A percentile compares a stretch with the other conserved stretches of the same genome.
phyloP scores from a whole-genome alignment of 2,329 filamentous ascomycete species.

The Nemania abortiva region DNA sequence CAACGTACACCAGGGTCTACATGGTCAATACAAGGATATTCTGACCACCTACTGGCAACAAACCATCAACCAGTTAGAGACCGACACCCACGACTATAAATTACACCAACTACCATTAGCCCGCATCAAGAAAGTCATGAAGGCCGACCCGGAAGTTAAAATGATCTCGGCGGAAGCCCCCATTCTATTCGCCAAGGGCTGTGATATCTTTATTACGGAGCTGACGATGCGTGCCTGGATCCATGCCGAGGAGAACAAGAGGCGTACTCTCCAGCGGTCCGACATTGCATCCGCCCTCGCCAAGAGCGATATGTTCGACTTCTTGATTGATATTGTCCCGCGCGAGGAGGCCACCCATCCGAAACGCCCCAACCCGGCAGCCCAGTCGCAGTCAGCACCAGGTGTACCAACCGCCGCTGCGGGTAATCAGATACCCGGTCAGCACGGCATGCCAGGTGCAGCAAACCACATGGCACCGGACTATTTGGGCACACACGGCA shows the following conservation, averaged over 20 bases:
- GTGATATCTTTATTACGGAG: conserved; percentile 99
- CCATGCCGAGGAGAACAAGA: conserved; percentile 98
- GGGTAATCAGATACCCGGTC: conserved; percentile 63
- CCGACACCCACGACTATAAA: conserved; percentile 97
- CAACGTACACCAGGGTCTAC: conserved; percentile 96
- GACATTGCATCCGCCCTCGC: conserved; percentile 96
- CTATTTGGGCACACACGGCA: conserved; percentile 73
- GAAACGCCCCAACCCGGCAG: conserved; percentile 73
- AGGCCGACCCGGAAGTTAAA: conserved; percentile 98
- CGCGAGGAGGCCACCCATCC: conserved; percentile 92
- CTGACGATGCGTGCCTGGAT: conserved; percentile 99
- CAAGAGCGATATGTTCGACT: conserved; percentile 99
- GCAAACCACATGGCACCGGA: conserved; percentile 73
- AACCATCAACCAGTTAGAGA: conserved; percentile 94
- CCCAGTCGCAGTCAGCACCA: conserved; percentile 61
- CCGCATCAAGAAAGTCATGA: conserved; percentile 99
- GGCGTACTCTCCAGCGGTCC: conserved; percentile 91
- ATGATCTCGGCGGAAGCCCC: conserved; percentile 99
- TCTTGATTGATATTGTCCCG: conserved; percentile 98
- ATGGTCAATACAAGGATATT: conserved; percentile 94
- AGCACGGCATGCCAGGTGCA: conserved; percentile 64
- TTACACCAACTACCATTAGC: conserved; percentile 95
- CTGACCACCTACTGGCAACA: conserved; percentile 99
- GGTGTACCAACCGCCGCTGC: conserved; percentile 59
- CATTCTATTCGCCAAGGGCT: conserved; percentile 97